Evolutionary conservation across 2,329 filamentous ascomycete genomes (phyloP), one percentile per base, ranked within the genome.

Genomic region (Blumeria graminis): DNA sequence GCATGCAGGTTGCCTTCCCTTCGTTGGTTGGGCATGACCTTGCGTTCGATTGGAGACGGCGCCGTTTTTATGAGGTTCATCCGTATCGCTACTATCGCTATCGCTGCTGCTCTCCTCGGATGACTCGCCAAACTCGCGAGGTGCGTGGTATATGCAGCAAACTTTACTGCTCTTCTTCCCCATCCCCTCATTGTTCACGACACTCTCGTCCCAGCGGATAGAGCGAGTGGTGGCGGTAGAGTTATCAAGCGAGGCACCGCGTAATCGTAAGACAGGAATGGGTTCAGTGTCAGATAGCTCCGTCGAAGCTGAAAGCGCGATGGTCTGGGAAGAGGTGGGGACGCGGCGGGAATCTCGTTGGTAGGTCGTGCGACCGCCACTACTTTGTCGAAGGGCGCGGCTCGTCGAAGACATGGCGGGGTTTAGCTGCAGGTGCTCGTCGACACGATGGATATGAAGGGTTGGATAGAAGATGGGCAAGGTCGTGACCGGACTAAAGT

Each of bases 61-160:
- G 38, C 38, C n/a, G 6, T 41, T 6, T 11, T 16, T 16, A 11
- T 41, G 11, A 41, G 11, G n/a, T 41, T 41, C 6, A 22, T 75
- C 70, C 63, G 68, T 63, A 9, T 58, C 61, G 45, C 60, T 63
- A 62, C 68, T 63, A 50, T 74, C 76, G 46, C 74, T 73, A 4
- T 71, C 73, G 7, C 70, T 78, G 1, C 70, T 78, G 3, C 76
- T 79, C 58, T 82, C 79, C 61, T 80, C 78, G 61, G 82, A 88
- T 35, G 85, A 92, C 68, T 96, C 90, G 67, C 84, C 87, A 3
- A 87, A 80, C 10, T 75, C 78, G 62, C 83, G 84, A 6, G 87
- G 82, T 59, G 84, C 84, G 71, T 95, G 90, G 71, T 95, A 98
- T 69, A 98, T 98, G 69, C 92, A 98, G 76, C 92, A 98, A n/a